Evolutionary conservation across 441 rosid genomes (phyloP).

Genomic region (Melastoma candidum): DNA sequence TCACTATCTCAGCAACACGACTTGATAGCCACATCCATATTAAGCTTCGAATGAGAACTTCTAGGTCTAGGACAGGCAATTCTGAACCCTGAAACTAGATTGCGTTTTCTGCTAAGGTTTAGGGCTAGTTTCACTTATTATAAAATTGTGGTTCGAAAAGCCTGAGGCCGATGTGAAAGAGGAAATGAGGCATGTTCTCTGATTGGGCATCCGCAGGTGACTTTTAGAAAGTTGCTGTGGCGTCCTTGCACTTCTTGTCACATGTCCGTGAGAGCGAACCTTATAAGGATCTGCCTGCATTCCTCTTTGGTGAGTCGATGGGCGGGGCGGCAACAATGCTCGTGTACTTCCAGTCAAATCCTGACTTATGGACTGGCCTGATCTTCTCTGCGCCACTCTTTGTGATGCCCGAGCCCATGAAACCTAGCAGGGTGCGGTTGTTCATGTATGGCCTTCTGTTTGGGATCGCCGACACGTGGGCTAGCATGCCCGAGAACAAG

Average conservation of each 20-base stretch:
- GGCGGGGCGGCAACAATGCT: slow-evolving; percentile 77
- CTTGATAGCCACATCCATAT: too few species aligned
- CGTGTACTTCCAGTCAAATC: slow-evolving; percentile 79
- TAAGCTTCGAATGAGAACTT: too few species aligned
- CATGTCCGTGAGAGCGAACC: slow-evolving; percentile 54
- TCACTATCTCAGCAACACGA: too few species aligned
- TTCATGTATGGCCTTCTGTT: slow-evolving; percentile 73
- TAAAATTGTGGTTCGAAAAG: too few species aligned
- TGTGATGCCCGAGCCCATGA: slow-evolving; percentile 77
- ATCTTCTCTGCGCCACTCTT: slow-evolving; percentile 93
- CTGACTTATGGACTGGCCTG: slow-evolving; percentile 74
- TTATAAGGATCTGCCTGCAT: slow-evolving; percentile 64
- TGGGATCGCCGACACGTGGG: slow-evolving; percentile 90
- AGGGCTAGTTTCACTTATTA: too few species aligned
- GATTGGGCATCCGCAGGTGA: slow-evolving; percentile 36
- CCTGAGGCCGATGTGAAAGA: neutral
- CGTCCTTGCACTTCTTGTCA: slow-evolving; percentile 69
- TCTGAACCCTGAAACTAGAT: too few species aligned
- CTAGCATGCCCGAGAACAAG: slow-evolving; percentile 72
- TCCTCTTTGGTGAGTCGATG: slow-evolving; percentile 89
- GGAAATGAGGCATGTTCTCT: neutral
- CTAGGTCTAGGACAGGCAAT: too few species aligned
- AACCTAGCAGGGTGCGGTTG: slow-evolving; percentile 54
- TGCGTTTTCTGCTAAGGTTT: too few species aligned
- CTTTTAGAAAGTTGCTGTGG: slow-evolving; percentile 67